Conservation (phyloP, 805 yeast species). For the Yamadazyma paraphyllophila region DNA sequence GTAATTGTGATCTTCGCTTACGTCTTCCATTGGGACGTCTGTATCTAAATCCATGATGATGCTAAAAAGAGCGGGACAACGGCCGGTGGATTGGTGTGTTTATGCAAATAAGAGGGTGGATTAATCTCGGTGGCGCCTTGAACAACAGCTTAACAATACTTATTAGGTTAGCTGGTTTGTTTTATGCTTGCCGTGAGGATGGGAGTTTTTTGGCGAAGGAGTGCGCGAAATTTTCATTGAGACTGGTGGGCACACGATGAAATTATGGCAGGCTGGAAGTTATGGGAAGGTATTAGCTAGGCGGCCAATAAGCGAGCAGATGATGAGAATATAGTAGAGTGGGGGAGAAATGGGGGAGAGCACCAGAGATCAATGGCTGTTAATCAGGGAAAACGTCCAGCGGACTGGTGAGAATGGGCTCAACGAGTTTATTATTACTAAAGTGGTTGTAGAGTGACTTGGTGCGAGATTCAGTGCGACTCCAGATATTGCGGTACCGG, state of each 20-base stretch:
- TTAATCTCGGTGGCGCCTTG: too few relatives aligned
- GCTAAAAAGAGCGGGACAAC: background rate
- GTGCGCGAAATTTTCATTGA: background rate
- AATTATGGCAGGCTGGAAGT: background rate
- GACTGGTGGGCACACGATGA: background rate
- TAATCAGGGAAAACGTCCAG: too few relatives aligned
- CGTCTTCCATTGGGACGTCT: conserved; percentile 85
- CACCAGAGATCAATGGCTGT: background rate
- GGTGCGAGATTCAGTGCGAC: too few relatives aligned
- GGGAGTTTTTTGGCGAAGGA: background rate
- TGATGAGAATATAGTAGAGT: background rate
- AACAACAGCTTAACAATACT: too few relatives aligned
- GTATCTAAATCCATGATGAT: conserved; percentile 68
- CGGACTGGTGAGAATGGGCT: too few relatives aligned
- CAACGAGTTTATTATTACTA: too few relatives aligned
- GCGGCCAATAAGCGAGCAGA: too few relatives aligned
- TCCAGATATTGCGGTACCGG: too few relatives aligned
- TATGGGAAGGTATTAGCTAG: background rate
- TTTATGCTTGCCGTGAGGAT: background rate
- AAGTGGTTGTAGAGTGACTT: too few relatives aligned
- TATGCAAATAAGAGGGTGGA: background rate
- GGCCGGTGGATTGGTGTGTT: background rate
- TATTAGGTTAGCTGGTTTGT: background rate
- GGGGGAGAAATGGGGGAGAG: too few relatives aligned
- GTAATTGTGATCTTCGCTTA: conserved; percentile 44